Evolutionary conservation across 2,329 filamentous ascomycete species (phyloP).

Genomic region (Cytospora piceicola): DNA sequence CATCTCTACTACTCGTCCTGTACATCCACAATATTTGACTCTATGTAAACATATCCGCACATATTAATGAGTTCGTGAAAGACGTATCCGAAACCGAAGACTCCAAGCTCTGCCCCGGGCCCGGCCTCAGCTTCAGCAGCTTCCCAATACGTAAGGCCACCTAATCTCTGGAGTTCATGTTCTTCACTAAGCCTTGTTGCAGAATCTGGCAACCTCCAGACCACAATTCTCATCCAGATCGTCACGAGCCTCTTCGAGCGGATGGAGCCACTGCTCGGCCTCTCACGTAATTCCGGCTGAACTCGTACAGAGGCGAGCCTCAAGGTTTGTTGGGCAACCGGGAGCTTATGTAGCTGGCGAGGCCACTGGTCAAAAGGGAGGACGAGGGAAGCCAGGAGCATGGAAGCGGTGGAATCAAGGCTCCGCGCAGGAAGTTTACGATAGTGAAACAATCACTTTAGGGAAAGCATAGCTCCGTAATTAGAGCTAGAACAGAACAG

Average conservation of each 20-base stretch:
- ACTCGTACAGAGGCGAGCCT: not conserved
- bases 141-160: conserved; percentile 2
- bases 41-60: not conserved
- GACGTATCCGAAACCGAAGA: not conserved
- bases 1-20: not conserved
- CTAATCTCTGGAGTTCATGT: not conserved
- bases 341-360: not conserved
- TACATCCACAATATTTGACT: not conserved
- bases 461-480: not conserved
- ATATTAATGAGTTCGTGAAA: not conserved
- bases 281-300: not conserved
- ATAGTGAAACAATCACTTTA: not conserved
- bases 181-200: not conserved
- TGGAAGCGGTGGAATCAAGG: conserved; percentile 4
- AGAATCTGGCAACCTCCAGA: conserved; percentile 1
- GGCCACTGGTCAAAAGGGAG: not conserved
- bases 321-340: not conserved
- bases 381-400: not conserved
- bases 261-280: not conserved
- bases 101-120: not conserved
- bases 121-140: not conserved
- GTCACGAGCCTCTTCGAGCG: conserved; percentile 4
- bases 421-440: not conserved
- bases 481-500: too few species aligned
- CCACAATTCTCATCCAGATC: not conserved